Conservation (phyloP, 805 yeast genomes). For the Cyberlindnera mycetangii region DNA sequence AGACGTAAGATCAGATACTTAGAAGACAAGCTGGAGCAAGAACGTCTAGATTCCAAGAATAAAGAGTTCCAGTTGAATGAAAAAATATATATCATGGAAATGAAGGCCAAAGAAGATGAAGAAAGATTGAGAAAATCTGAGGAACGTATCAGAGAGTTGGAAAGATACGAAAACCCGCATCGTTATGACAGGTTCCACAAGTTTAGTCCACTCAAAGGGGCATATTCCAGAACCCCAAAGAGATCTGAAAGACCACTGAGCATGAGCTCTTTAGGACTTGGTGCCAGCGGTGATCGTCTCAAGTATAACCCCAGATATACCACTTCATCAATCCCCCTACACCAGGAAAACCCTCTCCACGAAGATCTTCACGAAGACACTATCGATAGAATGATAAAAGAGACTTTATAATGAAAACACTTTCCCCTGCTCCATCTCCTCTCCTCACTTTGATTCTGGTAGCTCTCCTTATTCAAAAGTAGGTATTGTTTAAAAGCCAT, state of each 20-base stretch:
- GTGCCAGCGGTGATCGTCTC: not conserved
- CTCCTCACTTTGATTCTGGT: too few species aligned
- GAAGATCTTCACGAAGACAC: conserved; percentile 15
- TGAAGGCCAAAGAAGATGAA: conserved; percentile 26
- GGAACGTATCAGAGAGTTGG: conserved; percentile 30
- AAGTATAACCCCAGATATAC: not conserved
- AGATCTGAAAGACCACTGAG: conserved; percentile 9
- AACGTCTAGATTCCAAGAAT: conserved; percentile 25
- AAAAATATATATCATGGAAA: conserved; percentile 24
- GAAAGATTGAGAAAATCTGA: conserved; percentile 23
- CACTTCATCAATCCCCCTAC: not conserved
- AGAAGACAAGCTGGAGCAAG: conserved; percentile 28
- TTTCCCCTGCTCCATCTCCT: too few species aligned
- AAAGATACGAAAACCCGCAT: conserved; percentile 10
- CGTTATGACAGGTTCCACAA: not conserved
- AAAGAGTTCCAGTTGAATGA: conserved; percentile 30
- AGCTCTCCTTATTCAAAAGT: too few species aligned
- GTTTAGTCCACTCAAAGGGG: not conserved
- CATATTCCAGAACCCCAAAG: not conserved
- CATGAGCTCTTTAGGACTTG: conserved; percentile 3
- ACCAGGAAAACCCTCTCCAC: not conserved
- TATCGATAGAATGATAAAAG: conserved; percentile 15
- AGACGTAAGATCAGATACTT: conserved; percentile 23
- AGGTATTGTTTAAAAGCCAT: too few species aligned
- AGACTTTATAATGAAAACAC: conserved; percentile 7